A percentile compares a stretch with the other conserved stretches of the same genome.
Evolutionary conservation across 2,329 filamentous ascomycete species (phyloP).

Genomic region (Aspergillus cejpii): DNA sequence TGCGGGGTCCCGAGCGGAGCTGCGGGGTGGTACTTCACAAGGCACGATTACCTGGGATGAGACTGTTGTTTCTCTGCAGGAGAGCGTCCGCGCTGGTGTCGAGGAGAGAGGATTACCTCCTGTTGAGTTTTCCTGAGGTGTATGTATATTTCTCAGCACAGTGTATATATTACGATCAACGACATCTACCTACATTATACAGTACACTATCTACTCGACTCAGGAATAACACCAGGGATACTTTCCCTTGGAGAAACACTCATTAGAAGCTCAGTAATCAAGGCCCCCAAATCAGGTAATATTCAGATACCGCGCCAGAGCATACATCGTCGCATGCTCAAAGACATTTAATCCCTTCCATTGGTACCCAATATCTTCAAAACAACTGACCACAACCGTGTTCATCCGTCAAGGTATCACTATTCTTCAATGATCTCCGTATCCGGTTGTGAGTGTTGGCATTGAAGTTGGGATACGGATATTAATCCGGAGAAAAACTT

Average conservation of each 20-base stretch:
- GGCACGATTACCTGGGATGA: conserved; percentile 29
- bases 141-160: conserved; percentile 4
- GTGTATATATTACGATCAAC: conserved; percentile 1
- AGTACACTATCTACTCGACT: conserved; percentile 20
- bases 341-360: conserved; percentile 52
- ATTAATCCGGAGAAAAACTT: too few relatives aligned
- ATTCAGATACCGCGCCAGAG: conserved; percentile 43
- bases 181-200: conserved; percentile 5
- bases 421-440: too few relatives aligned
- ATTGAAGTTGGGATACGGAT: too few relatives aligned
- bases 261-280: conserved; percentile 42
- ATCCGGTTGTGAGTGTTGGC: too few relatives aligned
- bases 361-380: conserved; percentile 46
- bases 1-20: conserved; percentile 27
- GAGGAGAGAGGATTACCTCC: conserved; percentile 41
- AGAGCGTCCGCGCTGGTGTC: conserved; percentile 40
- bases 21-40: conserved; percentile 18
- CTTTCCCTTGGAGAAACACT: too few relatives aligned
- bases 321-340: conserved; percentile 48
- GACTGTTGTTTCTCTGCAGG: conserved; percentile 37
- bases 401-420: conserved; percentile 55
- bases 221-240: too few relatives aligned
- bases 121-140: conserved; percentile 37
- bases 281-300: conserved; percentile 35
- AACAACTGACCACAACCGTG: conserved; percentile 49